These are phyloP conservation scores for Russula earlei DNA, from an alignment of 768 basidiomycete genomes.

Conservation along the genomic window DNA sequence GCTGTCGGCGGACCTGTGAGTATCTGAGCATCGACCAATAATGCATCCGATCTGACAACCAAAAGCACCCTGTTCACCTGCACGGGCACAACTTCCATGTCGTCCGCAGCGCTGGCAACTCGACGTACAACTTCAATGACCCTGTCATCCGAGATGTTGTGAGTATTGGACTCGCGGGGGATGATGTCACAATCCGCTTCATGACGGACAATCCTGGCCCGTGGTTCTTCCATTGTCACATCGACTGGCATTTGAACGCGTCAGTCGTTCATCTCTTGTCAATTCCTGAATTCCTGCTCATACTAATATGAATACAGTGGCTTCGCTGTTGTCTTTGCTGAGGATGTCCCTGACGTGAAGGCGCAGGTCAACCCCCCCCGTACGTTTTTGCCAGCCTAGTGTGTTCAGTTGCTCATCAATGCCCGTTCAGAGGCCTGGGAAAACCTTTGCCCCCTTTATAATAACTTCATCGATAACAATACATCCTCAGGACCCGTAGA, in stretches of 20 bases:
- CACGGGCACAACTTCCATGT: slow-evolving; percentile 15
- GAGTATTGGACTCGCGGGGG: slow-evolving; percentile 6
- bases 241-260: too few relatives aligned
- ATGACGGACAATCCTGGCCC: too few relatives aligned
- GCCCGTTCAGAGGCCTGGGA: background rate
- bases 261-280: too few relatives aligned
- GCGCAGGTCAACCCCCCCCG: background rate
- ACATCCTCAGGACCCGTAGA: too few relatives aligned
- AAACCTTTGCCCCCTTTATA: background rate
- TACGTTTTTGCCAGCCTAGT: background rate
- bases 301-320: background rate
- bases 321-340: slow-evolving; percentile 6
- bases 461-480: background rate
- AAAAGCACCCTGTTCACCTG: slow-evolving; percentile 16
- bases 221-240: too few relatives aligned
- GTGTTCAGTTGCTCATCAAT: background rate
- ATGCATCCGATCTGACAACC: background rate
- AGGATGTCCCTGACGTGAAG: background rate
- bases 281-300: slow-evolving; percentile 7
- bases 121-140: slow-evolving; percentile 11
- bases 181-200: slow-evolving; percentile 24
- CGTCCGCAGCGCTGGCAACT: slow-evolving; percentile 8
- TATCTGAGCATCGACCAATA: background rate
- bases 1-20: slow-evolving; percentile 26
- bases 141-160: slow-evolving; percentile 21